These are phyloP conservation scores for Phaffia tasmanica DNA, from an alignment of 768 basidiomycete species.

Conservation along the genomic window DNA sequence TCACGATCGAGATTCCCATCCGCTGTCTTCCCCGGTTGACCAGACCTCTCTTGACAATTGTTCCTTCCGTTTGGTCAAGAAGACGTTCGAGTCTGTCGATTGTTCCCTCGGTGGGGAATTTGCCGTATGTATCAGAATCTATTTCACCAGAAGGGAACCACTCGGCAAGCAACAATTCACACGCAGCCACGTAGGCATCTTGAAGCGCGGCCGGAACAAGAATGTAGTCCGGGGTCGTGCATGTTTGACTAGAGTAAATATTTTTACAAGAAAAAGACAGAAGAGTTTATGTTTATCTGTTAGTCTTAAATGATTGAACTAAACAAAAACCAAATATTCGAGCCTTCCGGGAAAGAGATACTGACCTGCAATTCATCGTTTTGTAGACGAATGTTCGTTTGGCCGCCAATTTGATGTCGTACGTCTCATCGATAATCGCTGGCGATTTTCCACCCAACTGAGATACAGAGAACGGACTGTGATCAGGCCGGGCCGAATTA, in stretches of 20 bases:
- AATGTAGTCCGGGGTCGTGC: constrained; percentile 10
- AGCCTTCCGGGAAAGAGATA: neutral
- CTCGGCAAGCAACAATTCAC: neutral
- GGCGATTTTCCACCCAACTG: constrained; percentile 39
- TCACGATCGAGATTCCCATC: constrained; percentile 36
- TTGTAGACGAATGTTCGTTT: constrained; percentile 30
- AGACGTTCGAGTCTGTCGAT: constrained; percentile 28
- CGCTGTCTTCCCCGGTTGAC: constrained; percentile 28
- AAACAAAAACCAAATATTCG: neutral
- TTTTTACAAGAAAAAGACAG: too few species aligned
- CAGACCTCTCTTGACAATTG: constrained; percentile 33
- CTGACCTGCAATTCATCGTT: constrained; percentile 14
- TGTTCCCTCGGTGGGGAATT: neutral
- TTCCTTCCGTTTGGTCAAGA: constrained; percentile 34
- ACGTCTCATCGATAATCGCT: constrained; percentile 33
- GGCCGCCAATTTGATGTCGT: constrained; percentile 33
- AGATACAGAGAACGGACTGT: neutral
- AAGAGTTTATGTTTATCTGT: too few species aligned
- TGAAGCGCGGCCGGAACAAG: constrained; percentile 6
- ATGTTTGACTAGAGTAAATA: neutral
- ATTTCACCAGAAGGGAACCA: constrained; percentile 23
- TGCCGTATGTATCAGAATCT: constrained; percentile 14
- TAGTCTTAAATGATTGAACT: neutral
- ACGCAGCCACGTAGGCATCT: constrained; percentile 3
- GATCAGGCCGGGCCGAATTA: neutral